phyloP scores from a whole-genome alignment of 2,329 filamentous ascomycete genomes.

The Fusarium sacchari region DNA sequence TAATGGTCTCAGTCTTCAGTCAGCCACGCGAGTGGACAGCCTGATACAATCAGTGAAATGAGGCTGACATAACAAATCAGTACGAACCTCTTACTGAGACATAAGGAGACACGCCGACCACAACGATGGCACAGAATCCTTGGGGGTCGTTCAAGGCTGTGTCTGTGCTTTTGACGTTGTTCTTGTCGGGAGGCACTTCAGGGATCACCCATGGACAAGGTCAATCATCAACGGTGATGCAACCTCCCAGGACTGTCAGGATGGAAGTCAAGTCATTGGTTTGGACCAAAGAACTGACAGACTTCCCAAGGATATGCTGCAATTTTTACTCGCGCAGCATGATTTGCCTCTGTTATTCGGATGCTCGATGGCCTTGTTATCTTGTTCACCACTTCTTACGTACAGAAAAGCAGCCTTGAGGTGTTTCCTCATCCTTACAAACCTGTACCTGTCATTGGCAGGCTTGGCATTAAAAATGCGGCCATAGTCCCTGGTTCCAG shows the following conservation, averaged over 20 bases:
- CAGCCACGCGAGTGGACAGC: slow-evolving; percentile 6
- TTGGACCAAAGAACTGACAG: slow-evolving; percentile 1
- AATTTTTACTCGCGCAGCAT: background rate
- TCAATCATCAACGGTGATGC: slow-evolving; percentile 36
- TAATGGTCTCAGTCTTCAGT: background rate
- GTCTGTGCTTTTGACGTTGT: slow-evolving; percentile 29
- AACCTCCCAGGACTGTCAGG: slow-evolving; percentile 26
- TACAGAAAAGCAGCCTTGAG: background rate
- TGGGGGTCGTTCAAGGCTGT: slow-evolving; percentile 27
- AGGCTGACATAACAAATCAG: slow-evolving; percentile 13
- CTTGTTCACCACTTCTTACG: background rate
- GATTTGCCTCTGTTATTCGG: background rate
- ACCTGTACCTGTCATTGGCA: slow-evolving; percentile 20
- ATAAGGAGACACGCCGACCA: background rate
- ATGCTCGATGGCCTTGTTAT: background rate
- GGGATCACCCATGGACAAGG: slow-evolving; percentile 32
- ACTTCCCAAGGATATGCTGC: slow-evolving; percentile 1
- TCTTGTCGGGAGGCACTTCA: slow-evolving; percentile 20
- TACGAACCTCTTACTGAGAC: slow-evolving; percentile 24
- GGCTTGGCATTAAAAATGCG: slow-evolving; percentile 20
- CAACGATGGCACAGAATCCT: slow-evolving; percentile 19
- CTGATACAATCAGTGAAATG: background rate
- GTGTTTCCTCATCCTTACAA: slow-evolving; percentile 12
- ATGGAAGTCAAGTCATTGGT: background rate
- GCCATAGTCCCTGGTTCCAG: slow-evolving; percentile 19